Conservation (phyloP, 176 grass and related monocot genomes). For the Secale cereale region DNA sequence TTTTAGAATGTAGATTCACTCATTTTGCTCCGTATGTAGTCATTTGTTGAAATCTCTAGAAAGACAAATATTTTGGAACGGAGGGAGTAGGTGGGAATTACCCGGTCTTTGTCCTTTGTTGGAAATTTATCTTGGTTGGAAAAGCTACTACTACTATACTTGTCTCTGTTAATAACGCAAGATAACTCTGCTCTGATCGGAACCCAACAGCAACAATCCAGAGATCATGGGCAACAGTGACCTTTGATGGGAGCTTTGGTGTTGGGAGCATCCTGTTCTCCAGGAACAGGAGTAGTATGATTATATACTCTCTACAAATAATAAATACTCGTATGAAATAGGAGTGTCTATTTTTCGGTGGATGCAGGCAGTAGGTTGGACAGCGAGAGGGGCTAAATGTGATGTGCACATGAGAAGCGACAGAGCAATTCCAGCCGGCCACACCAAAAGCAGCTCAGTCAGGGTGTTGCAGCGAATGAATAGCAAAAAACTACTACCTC, state of each 20-base stretch:
- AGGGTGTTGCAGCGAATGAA: too few species aligned
- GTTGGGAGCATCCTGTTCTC: background rate
- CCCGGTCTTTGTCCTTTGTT: conserved; percentile 5
- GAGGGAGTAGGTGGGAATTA: conserved; percentile 33
- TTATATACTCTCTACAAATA: background rate
- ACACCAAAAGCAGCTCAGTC: background rate
- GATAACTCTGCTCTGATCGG: background rate
- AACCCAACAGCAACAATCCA: background rate
- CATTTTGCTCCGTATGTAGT: too few species aligned
- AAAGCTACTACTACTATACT: too few species aligned
- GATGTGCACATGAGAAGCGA: background rate
- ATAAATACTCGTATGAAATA: too few species aligned
- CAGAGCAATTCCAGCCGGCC: conserved; percentile 6
- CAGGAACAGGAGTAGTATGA: background rate
- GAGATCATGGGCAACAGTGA: background rate
- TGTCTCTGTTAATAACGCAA: conserved; percentile 15
- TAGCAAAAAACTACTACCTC: too few species aligned
- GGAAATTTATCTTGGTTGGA: too few species aligned
- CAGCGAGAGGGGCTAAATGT: background rate
- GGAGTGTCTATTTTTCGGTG: background rate
- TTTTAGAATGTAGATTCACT: too few species aligned
- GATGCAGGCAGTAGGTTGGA: background rate
- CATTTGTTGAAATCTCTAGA: too few species aligned
- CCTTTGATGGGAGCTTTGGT: background rate
- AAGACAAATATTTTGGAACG: too few species aligned